Conservation (phyloP, 768 basidiomycete species). For the Lactarius hatsudake region DNA sequence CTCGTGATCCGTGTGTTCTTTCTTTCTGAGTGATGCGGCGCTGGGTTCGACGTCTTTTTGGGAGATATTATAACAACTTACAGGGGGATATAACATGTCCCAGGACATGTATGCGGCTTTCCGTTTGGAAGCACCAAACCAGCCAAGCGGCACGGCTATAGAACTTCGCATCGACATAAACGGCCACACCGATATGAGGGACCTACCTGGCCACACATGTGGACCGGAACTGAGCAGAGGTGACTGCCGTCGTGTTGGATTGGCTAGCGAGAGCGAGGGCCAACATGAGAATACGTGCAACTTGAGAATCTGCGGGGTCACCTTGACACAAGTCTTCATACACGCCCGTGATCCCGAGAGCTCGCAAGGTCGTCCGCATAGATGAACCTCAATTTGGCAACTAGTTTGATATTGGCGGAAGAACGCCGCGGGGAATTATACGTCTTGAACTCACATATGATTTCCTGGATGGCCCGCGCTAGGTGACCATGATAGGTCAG, state of each 20-base stretch:
- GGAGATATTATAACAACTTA: not conserved
- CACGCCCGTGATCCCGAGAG: conserved; percentile 50
- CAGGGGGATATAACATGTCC: conserved; percentile 5
- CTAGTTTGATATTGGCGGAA: conserved; percentile 32
- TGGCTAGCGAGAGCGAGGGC: not conserved
- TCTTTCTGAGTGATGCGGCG: conserved; percentile 36
- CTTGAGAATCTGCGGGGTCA: conserved; percentile 41
- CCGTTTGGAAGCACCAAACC: not conserved
- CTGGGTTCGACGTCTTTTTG: not conserved
- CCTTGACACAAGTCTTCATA: conserved; percentile 19
- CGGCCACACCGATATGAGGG: not conserved
- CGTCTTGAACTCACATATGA: not conserved
- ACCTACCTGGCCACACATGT: conserved; percentile 54
- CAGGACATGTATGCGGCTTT: not conserved
- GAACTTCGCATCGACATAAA: no score
- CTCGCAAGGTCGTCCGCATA: conserved; percentile 52
- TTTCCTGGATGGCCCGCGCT: not conserved
- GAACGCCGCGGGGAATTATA: not conserved
- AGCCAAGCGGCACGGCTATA: conserved; percentile 14
- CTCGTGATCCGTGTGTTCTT: conserved; percentile 43
- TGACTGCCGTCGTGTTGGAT: conserved; percentile 42
- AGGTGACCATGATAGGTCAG: not conserved
- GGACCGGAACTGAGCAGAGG: conserved; percentile 49
- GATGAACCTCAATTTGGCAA: conserved; percentile 42
- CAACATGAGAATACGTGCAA: not conserved